These are phyloP conservation scores for Skeletonema potamos DNA, from an alignment of 108 stramenopile species.

Conservation along the genomic window DNA sequence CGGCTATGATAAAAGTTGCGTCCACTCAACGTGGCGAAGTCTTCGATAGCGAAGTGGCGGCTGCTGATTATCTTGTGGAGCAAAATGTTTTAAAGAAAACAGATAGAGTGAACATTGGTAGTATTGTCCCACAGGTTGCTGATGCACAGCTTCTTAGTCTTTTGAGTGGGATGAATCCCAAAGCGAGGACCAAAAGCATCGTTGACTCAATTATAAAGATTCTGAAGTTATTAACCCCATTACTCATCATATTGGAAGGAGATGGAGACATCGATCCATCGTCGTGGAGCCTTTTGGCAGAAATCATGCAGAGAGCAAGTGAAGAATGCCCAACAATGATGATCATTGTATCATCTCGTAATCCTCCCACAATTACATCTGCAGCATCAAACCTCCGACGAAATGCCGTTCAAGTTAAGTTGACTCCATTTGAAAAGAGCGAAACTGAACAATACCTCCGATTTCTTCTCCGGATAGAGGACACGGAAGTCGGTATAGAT, in stretches of 20 bases:
- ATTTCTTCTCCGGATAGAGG: slow-evolving; percentile 25
- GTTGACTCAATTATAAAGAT: slow-evolving; percentile 54
- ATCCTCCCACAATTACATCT: slow-evolving; percentile 44
- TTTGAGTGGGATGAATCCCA: slow-evolving; percentile 44
- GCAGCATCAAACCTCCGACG: slow-evolving; percentile 27
- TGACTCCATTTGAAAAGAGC: slow-evolving; percentile 44
- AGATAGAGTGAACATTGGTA: slow-evolving; percentile 47
- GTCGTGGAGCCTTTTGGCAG: slow-evolving; percentile 48
- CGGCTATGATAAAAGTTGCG: slow-evolving; percentile 42
- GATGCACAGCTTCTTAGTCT: slow-evolving; percentile 51
- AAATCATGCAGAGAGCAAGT: slow-evolving; percentile 42
- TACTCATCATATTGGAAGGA: slow-evolving; percentile 42
- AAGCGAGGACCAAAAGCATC: slow-evolving; percentile 44
- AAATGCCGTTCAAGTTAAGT: slow-evolving; percentile 43
- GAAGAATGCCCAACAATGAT: slow-evolving; percentile 43
- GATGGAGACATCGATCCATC: slow-evolving; percentile 53
- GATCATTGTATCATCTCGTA: slow-evolving; percentile 45
- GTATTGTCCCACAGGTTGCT: slow-evolving; percentile 43
- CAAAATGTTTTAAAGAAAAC: slow-evolving; percentile 46
- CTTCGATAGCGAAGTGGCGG: slow-evolving; percentile 29
- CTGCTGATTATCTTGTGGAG: slow-evolving; percentile 35
- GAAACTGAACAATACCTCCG: slow-evolving; percentile 45
- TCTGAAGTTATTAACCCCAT: slow-evolving; percentile 34
- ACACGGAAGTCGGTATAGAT: slow-evolving; percentile 31
- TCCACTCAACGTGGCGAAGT: slow-evolving; percentile 12